A percentile compares a stretch with the other conserved stretches of the same genome.
These are phyloP conservation scores for Vavraia culicis DNA, from an alignment of 371 early-diverging fungal genomes.

Conservation along the genomic window DNA sequence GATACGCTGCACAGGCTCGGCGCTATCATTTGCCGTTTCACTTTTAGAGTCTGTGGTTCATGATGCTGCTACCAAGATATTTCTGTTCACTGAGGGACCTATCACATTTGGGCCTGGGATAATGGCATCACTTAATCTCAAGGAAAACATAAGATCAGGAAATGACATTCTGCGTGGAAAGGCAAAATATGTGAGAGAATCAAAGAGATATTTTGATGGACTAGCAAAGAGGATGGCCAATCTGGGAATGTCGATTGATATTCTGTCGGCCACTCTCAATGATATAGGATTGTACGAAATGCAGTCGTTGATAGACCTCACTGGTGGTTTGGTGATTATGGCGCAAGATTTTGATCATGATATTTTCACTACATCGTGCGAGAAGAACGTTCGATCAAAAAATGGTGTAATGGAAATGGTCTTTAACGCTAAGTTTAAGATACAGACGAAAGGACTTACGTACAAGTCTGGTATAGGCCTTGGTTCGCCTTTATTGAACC, in stretches of 20 bases:
- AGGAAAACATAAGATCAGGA: conserved; percentile 79
- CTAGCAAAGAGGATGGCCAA: conserved; percentile 63
- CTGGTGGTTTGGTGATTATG: conserved; percentile 80
- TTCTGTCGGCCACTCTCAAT: conserved; percentile 70
- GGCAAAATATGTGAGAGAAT: conserved; percentile 62
- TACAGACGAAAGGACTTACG: conserved; percentile 42
- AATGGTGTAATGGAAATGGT: conserved; percentile 64
- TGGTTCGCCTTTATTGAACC: conserved; percentile 13
- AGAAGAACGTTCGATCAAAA: conserved; percentile 61
- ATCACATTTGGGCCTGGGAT: conserved; percentile 89
- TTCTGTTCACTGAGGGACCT: conserved; percentile 88
- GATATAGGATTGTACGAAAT: conserved; percentile 88
- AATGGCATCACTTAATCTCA: conserved; percentile 68
- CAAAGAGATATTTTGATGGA: conserved; percentile 60
- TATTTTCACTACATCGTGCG: conserved; percentile 35
- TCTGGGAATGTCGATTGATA: conserved; percentile 60
- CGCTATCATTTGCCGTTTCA: conserved; percentile 74
- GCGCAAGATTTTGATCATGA: conserved; percentile 50
- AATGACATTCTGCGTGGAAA: conserved; percentile 81
- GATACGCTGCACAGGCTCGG: conserved; percentile 84
- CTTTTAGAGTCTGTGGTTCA: conserved; percentile 54
- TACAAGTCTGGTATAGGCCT: conserved; percentile 37
- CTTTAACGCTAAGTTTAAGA: conserved; percentile 88
- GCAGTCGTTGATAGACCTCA: conserved; percentile 66
- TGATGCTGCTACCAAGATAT: conserved; percentile 64